Conservation (phyloP, 768 basidiomycete genomes). For the Mrakia frigida region DNA sequence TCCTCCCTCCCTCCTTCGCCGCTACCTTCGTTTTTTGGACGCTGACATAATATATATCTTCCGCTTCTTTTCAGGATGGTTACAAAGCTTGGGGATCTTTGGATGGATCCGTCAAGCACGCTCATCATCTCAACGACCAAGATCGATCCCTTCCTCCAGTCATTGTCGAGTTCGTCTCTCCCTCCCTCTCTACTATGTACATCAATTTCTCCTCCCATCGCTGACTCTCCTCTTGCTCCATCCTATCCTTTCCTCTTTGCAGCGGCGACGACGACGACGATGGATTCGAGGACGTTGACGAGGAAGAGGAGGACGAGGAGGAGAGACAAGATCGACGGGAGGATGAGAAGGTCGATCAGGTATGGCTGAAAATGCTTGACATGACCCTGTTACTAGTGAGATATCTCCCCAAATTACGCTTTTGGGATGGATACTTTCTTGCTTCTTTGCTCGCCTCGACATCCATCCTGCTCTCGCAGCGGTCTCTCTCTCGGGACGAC, state of each 20-base stretch:
- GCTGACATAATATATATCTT: neutral
- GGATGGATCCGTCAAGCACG: neutral
- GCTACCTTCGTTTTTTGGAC: neutral
- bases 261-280: neutral
- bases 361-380: neutral
- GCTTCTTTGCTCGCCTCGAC: no score
- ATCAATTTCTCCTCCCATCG: neutral
- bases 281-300: neutral
- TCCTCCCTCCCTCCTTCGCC: no score
- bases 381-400: neutral
- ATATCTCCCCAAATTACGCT: neutral
- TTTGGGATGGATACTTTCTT: neutral
- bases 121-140: neutral
- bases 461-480: no score
- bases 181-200: neutral
- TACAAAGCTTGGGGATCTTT: neutral
- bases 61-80: neutral
- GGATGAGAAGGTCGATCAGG: neutral
- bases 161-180: neutral
- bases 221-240: neutral
- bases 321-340: neutral
- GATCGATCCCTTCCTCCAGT: neutral
- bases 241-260: neutral
- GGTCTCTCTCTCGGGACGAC: no score
- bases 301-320: neutral